Base-by-base conservation (phyloP, 495 filamentous ascomycete genomes). In the Annulohypoxylon maeteangense region DNA sequence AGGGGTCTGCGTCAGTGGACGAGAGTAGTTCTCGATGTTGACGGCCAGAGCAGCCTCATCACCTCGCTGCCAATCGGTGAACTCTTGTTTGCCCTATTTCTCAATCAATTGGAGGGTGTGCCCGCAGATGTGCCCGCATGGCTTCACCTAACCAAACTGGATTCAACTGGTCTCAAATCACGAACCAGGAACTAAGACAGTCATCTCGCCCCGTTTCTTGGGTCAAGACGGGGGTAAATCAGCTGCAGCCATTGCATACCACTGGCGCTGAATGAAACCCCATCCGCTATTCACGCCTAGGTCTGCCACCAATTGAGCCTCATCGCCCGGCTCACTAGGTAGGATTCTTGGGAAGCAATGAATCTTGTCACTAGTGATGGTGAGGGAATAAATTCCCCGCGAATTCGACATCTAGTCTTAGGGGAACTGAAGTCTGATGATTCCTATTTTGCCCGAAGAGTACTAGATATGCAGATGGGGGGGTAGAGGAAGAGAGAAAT, bases 191-290 rank as follows among this genome's bases (percentile, higher is more conserved):
- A 42, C 22, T 47, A 27, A 48, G 48, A 42, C 57, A 61, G 47
- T 42, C 54, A 47, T 23, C 44, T 70, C 69, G 75, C 75, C 75
- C 75, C 56, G 72, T 75, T 75, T 77, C 65, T 61, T 56, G 56
- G 65, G 70, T 65, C 70, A 18, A 16, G 31, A 50, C 32, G 23
- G 34, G 50, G 60, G 60, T 55, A 53, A 32, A 53, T 45, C 38
- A 70, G 47, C 62, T 29, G 60, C 61, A 65, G 40, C 16, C 38
- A 44, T 18, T 12, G 32, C 44, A 60, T 25, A 54, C n/a, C 56
- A 61, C 56, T 31, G 42, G 18, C 27, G n/a, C 16, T 54, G 23
- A 66, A 59, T 55, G 62, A 62, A 56, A 62, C 48, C 36, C 56
- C 20, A 42, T 18, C 47, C 27, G 29, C 36, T n/a, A 38, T 5